These are phyloP conservation scores for Plasmodium vivax DNA, from an alignment of 169 alveolate species.

Conservation along the genomic window DNA sequence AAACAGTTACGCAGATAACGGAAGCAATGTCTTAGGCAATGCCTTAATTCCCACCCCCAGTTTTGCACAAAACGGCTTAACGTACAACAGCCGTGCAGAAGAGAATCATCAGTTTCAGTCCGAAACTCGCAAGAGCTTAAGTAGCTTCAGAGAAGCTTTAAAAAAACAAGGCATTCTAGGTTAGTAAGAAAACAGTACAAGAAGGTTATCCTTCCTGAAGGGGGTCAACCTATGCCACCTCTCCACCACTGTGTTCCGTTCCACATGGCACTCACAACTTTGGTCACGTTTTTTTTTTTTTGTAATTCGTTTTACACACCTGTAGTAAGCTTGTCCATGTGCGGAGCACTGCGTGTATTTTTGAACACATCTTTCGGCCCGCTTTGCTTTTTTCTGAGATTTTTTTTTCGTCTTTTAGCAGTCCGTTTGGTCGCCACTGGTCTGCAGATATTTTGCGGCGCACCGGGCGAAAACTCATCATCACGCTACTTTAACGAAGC, in stretches of 20 bases:
- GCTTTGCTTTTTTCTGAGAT: neutral
- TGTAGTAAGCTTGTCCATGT: neutral
- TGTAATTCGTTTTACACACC: neutral
- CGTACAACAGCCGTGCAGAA: neutral
- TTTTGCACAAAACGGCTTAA: neutral
- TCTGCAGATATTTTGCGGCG: neutral
- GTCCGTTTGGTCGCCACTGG: neutral
- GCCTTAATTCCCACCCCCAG: neutral
- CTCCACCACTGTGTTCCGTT: neutral
- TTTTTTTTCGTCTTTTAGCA: neutral
- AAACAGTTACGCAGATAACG: conserved; percentile 15
- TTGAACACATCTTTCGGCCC: neutral
- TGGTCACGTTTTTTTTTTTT: neutral
- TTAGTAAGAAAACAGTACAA: conserved; percentile 1
- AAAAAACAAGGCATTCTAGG: conserved; percentile 69
- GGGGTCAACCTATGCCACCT: neutral
- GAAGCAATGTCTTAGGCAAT: neutral
- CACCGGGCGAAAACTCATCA: neutral
- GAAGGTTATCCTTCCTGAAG: neutral
- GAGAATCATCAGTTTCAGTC: conserved; percentile 34
- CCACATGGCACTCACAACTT: neutral
- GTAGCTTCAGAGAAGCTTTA: conserved; percentile 61
- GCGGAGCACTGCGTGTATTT: neutral
- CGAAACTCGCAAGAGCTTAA: conserved; percentile 52
- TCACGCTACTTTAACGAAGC: neutral